Base-by-base conservation (phyloP, 768 basidiomycete genomes). In the Tubosaeta sp. region DNA sequence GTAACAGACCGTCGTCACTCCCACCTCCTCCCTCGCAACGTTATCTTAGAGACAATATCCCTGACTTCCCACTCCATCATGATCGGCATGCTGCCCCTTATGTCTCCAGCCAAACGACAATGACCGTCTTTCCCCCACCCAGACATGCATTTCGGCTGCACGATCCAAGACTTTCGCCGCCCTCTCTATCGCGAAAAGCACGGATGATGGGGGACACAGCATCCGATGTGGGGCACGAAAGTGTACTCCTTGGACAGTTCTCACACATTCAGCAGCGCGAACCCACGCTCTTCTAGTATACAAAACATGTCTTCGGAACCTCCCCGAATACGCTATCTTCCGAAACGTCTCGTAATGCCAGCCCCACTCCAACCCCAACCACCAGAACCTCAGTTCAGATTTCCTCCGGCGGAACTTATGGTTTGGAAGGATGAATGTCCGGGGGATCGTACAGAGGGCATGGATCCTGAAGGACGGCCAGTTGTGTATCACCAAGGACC, bases 301-400 rank as follows among this genome's bases (percentile, higher is more conserved):
- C 61, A 55, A 32, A 44, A 51, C 34, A 47, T 45, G 18, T 31
- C 48, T 31, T 38, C 45, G 21, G 60, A 57, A 24, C 54, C 54
- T 6, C 57, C 46, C 16, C 66, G 64, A 46, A 54, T 49, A 21
- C 66, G 58, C 35, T 70, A 82, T 64, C 59, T 82, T 38, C 87
- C 87, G 4, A 84, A 79, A 63, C 78, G 73, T 42, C 79, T 89
- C 24, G 80, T 88, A 38, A 89, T 89, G 87, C 87, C 87, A 41
- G 68, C 82, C 3, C 87, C 83, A 14, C 73, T 89, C 34, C 80
- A 82, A 60, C 67, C 67, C 52, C 61, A 63, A 24, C 52, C 53
- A 22, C 56, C 52, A 13, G 45, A 52, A 34, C 48, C 54, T 22
- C 58, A 62, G 43, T 39, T 51, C 24, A 49, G 36, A n/a, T 59